Percentiles rank a stretch among this genome's conserved stretches.
Evolutionary conservation across 1,284 basidiomycete genomes (phyloP).

Genomic region (Puccinia novopanici): DNA sequence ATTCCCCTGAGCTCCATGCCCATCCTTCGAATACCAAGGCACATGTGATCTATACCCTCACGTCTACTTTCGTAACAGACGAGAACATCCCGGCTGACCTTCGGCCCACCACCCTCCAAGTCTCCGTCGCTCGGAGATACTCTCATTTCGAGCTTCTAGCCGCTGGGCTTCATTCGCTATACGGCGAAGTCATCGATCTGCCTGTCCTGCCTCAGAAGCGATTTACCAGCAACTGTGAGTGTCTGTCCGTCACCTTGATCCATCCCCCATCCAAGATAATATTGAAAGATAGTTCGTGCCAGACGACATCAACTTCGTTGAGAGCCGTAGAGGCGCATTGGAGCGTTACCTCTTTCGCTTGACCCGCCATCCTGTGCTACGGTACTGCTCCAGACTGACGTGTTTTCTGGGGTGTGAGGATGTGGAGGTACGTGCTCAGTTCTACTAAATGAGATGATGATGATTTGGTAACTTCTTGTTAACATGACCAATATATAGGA

Average conservation of each 20-base stretch:
- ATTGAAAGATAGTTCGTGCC: background rate
- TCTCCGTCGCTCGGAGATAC: conserved; percentile 33
- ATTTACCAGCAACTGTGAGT: conserved; percentile 39
- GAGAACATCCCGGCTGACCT: background rate
- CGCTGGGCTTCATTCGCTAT: conserved; percentile 12
- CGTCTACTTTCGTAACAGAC: background rate
- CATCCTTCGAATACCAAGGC: background rate
- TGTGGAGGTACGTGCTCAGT: conserved; percentile 11
- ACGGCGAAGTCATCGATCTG: conserved; percentile 38
- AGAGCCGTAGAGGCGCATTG: conserved; percentile 22
- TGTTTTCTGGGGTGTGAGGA: conserved; percentile 48
- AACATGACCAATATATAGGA: background rate
- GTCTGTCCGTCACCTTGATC: too few species aligned
- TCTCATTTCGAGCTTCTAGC: conserved; percentile 37
- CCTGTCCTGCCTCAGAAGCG: conserved; percentile 33
- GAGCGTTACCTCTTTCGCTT: conserved; percentile 36
- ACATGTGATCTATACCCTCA: conserved; percentile 33
- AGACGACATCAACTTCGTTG: conserved; percentile 22
- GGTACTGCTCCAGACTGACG: conserved; percentile 34
- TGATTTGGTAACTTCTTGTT: too few species aligned
- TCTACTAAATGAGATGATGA: too few species aligned
- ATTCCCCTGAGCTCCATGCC: conserved; percentile 22
- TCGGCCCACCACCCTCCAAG: conserved; percentile 4
- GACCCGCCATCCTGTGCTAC: conserved; percentile 33
- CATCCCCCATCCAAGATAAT: too few species aligned